Conservation (phyloP, 495 filamentous ascomycete genomes). For the Neurospora africana region DNA sequence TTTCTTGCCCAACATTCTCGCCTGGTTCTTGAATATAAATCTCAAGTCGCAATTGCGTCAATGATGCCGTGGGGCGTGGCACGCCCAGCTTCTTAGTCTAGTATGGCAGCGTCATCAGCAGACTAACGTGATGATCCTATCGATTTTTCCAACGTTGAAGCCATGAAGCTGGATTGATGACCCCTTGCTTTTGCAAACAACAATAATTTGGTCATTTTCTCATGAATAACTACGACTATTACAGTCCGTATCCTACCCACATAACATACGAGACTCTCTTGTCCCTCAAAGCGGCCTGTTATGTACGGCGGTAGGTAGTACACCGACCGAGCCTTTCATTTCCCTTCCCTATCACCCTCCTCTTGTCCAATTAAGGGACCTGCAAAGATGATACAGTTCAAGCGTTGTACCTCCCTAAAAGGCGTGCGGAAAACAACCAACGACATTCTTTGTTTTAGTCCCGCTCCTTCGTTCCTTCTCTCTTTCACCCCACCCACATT, state of each 20-base stretch:
- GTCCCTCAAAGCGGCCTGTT: not conserved
- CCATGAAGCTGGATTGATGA: not conserved
- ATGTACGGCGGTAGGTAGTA: not conserved
- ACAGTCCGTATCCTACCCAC: not conserved
- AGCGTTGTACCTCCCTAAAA: not conserved
- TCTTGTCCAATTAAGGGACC: not conserved
- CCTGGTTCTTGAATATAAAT: not conserved
- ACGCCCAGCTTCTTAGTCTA: not conserved
- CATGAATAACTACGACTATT: not conserved
- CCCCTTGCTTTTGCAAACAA: not conserved
- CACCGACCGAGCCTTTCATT: not conserved
- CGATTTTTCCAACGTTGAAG: not conserved
- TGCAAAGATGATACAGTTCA: not conserved
- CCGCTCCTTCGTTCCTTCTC: not conserved
- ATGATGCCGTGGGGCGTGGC: not conserved
- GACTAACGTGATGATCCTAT: not conserved
- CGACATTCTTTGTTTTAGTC: not conserved
- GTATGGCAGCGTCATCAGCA: not conserved
- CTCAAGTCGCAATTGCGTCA: not conserved
- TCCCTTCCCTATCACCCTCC: not conserved
- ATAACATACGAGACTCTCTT: not conserved
- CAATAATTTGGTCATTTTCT: not conserved
- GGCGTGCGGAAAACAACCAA: not conserved
- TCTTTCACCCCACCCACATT: not conserved
- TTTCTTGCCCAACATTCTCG: not conserved